A percentile compares a stretch with the other conserved stretches of the same genome.
phyloP scores from a whole-genome alignment of 2,329 filamentous ascomycete genomes.

The Apiospora phragmitis region DNA sequence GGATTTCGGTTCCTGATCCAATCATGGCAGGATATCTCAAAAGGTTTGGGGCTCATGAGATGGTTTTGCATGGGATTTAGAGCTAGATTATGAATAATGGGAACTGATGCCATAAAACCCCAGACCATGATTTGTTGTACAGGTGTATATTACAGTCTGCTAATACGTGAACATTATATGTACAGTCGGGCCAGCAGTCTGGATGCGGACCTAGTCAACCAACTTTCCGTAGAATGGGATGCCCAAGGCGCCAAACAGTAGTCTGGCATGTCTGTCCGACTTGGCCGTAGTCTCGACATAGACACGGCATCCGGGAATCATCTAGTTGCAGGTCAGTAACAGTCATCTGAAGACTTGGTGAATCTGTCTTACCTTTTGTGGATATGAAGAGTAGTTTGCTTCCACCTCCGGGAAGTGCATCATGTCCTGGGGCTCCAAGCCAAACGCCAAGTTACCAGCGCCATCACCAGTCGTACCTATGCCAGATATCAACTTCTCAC shows the following conservation, averaged over 20 bases:
- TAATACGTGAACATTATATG: constrained; percentile 17
- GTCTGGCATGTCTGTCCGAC: constrained; percentile 79
- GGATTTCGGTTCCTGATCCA: constrained; percentile 1
- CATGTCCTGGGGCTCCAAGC: constrained; percentile 73
- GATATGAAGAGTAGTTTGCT: constrained; percentile 76
- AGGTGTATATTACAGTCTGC: constrained; percentile 24
- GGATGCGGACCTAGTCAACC: constrained; percentile 31
- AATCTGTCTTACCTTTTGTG: constrained; percentile 13
- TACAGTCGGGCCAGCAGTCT: constrained; percentile 15
- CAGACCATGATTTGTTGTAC: constrained; percentile 21
- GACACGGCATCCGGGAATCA: constrained; percentile 85
- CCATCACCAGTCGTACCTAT: constrained; percentile 72
- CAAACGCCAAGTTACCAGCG: constrained; percentile 84
- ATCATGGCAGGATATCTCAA: constrained; percentile 6
- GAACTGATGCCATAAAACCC: background rate
- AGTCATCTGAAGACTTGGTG: background rate
- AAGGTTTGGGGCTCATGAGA: background rate
- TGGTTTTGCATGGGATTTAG: background rate
- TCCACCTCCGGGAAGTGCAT: constrained; percentile 91
- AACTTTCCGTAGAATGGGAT: constrained; percentile 82
- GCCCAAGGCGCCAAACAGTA: constrained; percentile 72
- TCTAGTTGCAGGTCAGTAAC: constrained; percentile 56
- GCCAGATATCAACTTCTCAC: constrained; percentile 15
- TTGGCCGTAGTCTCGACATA: constrained; percentile 82
- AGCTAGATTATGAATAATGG: background rate